Conservation (phyloP, 2,329 filamentous ascomycete genomes). For the Hymenoscyphus albidus region DNA sequence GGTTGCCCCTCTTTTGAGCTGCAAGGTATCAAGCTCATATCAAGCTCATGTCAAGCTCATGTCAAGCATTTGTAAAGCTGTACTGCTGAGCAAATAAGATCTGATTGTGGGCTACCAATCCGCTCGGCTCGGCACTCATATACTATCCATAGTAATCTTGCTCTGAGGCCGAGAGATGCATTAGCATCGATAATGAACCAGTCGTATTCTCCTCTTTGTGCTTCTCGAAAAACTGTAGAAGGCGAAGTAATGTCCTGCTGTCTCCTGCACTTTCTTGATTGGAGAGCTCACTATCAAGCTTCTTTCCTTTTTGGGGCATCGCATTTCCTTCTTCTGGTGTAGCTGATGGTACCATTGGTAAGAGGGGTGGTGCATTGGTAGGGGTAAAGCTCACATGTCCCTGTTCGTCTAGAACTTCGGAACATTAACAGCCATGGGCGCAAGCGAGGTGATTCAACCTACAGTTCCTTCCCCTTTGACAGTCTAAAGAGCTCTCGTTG, state of each 20-base stretch:
- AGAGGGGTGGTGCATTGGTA: neutral
- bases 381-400: neutral
- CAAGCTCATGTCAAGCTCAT: neutral
- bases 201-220: neutral
- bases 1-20: neutral
- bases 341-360: no score
- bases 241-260: neutral
- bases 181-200: neutral
- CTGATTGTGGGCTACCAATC: neutral
- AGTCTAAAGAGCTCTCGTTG: neutral
- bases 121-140: neutral
- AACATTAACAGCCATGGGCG: neutral
- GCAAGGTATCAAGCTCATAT: slow-evolving; percentile 2
- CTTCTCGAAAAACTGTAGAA: neutral
- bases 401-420: neutral
- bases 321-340: neutral
- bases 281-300: slow-evolving; percentile 6
- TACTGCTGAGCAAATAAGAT: neutral
- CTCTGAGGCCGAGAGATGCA: slow-evolving; percentile 5
- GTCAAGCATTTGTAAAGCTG: neutral
- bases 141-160: slow-evolving; percentile 3
- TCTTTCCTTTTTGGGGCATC: slow-evolving; percentile 5
- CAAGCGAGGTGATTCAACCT: neutral
- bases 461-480: slow-evolving; percentile 8
- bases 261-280: neutral